Base-by-base conservation (phyloP, 495 filamentous ascomycete genomes). In the Talaromyces ruber region DNA sequence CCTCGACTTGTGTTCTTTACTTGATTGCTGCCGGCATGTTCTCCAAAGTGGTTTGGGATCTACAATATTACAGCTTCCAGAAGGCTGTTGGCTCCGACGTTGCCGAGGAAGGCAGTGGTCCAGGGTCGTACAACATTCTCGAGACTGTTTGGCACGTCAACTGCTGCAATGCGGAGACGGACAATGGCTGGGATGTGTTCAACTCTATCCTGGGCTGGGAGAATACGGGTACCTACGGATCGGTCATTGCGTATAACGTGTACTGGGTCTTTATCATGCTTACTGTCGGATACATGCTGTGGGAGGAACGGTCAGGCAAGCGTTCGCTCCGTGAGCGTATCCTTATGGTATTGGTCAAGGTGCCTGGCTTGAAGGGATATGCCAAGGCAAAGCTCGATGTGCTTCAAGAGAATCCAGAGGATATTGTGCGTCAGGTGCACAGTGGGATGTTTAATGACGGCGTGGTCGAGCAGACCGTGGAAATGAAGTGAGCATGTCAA, bases 141-240 rank as follows among this genome's bases (percentile, higher is more conserved):
- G 75, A 86, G 64, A 92, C 85, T 54, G 91, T 97, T 3, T 97
- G 93, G 93, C 93, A 97, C 68, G 85, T 96, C 56, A 95, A 96
- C 67, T 96, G 90, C 77, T 95, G 91, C 71, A 93, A 82, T 60
- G 85, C 92, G 0, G 72, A 78, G 22, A 89, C 89, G 32, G 91
- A 90, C 18, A 84, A 84, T 51, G 91, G 91, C 25, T 97, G 93
- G 93, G 92, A 91, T 51, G 84, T 97, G 68, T 95, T 97, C 79
- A 95, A 93, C 64, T 85, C 89, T 18, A 74, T 86, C 12, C 65
- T 82, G 8, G 93, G 93, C 24, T 97, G 93, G 93, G 84, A 86
- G 62, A 96, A 97, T 72, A 89, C 89, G 0, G 93, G 91, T 1
- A 93, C 91, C 0, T 91, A 93, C 61, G 90, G 80, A 7, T 80